A percentile compares a stretch with the other conserved stretches of the same genome.
phyloP scores from a whole-genome alignment of 345 rosid species.

The Citrus australasica region DNA sequence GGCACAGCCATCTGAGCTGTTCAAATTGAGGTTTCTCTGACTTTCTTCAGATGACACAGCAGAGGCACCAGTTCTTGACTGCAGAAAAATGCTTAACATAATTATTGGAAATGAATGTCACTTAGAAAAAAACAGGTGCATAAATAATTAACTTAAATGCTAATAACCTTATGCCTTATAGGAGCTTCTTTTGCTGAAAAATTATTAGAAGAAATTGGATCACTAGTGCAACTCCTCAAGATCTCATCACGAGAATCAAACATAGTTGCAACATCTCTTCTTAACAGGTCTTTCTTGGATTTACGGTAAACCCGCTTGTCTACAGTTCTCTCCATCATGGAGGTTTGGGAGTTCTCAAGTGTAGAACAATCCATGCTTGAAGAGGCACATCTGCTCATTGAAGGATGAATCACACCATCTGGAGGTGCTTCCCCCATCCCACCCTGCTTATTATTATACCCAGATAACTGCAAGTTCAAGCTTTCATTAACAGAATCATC shows the following conservation, averaged over 20 bases:
- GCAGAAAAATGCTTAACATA: conserved; percentile 18
- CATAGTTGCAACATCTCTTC: conserved; percentile 32
- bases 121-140: background rate
- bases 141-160: conserved; percentile 1
- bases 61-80: conserved; percentile 35
- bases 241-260: conserved; percentile 34
- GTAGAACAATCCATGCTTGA: conserved; percentile 28
- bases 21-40: conserved; percentile 31
- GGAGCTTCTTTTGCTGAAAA: conserved; percentile 30
- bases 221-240: conserved; percentile 21
- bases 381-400: conserved; percentile 21
- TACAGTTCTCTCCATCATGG: conserved; percentile 36
- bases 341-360: conserved; percentile 37
- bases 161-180: conserved; percentile 44
- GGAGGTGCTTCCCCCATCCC: conserved; percentile 26
- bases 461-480: conserved; percentile 31
- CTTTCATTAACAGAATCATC: conserved; percentile 33
- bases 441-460: conserved; percentile 29
- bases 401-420: conserved; percentile 23
- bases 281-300: conserved; percentile 39
- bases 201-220: conserved; percentile 21
- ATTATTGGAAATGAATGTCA: conserved; percentile 11
- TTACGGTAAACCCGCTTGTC: conserved; percentile 36
- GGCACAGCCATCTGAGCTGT: conserved; percentile 22
- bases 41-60: conserved; percentile 36